phyloP scores from a whole-genome alignment of 495 filamentous ascomycete species.

The Penicillium coprophilum region DNA sequence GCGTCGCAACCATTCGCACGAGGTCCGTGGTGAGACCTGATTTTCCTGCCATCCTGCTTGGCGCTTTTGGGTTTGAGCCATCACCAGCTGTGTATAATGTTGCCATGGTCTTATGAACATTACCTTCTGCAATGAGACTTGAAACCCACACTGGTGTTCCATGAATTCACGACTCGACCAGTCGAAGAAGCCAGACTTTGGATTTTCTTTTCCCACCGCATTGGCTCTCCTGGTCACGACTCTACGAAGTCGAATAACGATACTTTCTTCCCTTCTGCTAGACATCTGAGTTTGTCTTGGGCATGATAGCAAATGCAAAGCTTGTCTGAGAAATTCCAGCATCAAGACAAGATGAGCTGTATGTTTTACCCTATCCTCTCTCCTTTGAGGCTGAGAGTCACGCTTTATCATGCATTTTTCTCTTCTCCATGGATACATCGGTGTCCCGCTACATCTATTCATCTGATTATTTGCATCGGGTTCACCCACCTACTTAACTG shows the following conservation, averaged over 20 bases:
- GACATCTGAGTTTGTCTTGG: background rate
- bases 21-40: slow-evolving; percentile 43
- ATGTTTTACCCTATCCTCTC: background rate
- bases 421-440: slow-evolving; percentile 5
- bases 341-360: background rate
- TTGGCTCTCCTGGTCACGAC: slow-evolving; percentile 13
- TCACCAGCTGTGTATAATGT: slow-evolving; percentile 24
- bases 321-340: background rate
- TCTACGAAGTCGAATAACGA: slow-evolving; percentile 15
- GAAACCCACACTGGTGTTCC: slow-evolving; percentile 30
- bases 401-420: slow-evolving; percentile 2
- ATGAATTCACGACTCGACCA: slow-evolving; percentile 32
- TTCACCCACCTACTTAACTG: slow-evolving; percentile 2
- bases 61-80: slow-evolving; percentile 3
- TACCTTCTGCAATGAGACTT: slow-evolving; percentile 33
- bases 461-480: slow-evolving; percentile 20
- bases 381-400: slow-evolving; percentile 3
- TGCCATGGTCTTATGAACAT: slow-evolving; percentile 35
- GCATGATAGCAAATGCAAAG: background rate
- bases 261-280: slow-evolving; percentile 6
- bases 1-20: slow-evolving; percentile 39
- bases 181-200: background rate
- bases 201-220: background rate
- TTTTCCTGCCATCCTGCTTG: slow-evolving; percentile 6
- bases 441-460: slow-evolving; percentile 5